Conservation (phyloP, 176 grass and related monocot species). For the sorghum (Sorghum bicolor) region Sorghum_bicolor_NCBIv3 NC_012870.2:4117501-4118000, state of each 20-base stretch:
- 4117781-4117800: constrained; percentile 76
- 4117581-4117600: constrained; percentile 70
- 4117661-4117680: constrained; percentile 67
- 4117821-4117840: not conserved
- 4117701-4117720: constrained; percentile 84
- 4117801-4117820: constrained; percentile 75
- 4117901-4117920: not conserved
- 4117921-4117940: not conserved
- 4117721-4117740: constrained; percentile 70
- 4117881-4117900: not conserved
- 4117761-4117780: constrained; percentile 64
- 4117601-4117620: constrained; percentile 64
- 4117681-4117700: constrained; percentile 71
- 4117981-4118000: not conserved
- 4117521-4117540: not conserved
- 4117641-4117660: constrained; percentile 80
- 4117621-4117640: constrained; percentile 79
- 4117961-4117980: not conserved
- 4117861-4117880: constrained; percentile 21
- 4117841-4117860: not conserved
- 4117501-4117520: not conserved
- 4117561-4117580: constrained; percentile 57
- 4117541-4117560: not conserved
- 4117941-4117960: not conserved
- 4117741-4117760: constrained; percentile 59